Evolutionary conservation across 441 rosid genomes (phyloP).

Genomic region (Populus hybrid): DNA sequence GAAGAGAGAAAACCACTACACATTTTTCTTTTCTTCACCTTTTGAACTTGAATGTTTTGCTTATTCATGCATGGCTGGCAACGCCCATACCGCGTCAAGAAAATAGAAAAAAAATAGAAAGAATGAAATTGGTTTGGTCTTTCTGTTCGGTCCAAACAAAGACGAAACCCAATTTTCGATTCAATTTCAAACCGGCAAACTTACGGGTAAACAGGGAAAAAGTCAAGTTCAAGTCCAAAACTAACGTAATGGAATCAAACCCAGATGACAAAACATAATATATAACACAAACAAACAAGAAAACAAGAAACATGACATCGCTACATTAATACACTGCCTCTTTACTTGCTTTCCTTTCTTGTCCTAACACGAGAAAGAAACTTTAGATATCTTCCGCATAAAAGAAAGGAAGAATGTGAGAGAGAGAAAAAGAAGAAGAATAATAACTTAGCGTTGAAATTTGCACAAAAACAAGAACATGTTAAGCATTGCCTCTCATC

Average conservation of each 20-base stretch:
- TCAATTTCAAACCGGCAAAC: conserved; percentile 30
- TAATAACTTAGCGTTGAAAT: conserved; percentile 18
- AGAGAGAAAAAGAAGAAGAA: not conserved
- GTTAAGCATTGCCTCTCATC: conserved; percentile 16
- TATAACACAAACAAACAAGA: conserved; percentile 1
- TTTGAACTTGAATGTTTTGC: conserved; percentile 22
- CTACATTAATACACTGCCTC: conserved; percentile 5
- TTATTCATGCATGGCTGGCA: conserved; percentile 37
- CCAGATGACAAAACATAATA: not conserved
- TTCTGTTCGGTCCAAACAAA: conserved; percentile 23
- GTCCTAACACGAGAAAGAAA: conserved; percentile 7
- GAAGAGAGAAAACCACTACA: not conserved
- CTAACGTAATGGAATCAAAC: conserved; percentile 2
- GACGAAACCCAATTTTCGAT: conserved; percentile 17
- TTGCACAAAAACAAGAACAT: conserved; percentile 19
- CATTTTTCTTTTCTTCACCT: conserved; percentile 7
- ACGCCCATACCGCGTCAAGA: conserved; percentile 28
- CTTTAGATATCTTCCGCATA: conserved; percentile 9
- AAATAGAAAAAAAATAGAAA: not conserved
- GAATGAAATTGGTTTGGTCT: not conserved
- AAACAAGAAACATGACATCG: conserved; percentile 13
- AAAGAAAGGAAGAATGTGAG: not conserved
- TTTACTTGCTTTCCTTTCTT: conserved; percentile 13
- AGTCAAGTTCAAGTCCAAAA: conserved; percentile 20
- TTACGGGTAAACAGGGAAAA: conserved; percentile 32